phyloP scores from a whole-genome alignment of 805 yeast genomes.

The Metschnikowia shivogae region DNA sequence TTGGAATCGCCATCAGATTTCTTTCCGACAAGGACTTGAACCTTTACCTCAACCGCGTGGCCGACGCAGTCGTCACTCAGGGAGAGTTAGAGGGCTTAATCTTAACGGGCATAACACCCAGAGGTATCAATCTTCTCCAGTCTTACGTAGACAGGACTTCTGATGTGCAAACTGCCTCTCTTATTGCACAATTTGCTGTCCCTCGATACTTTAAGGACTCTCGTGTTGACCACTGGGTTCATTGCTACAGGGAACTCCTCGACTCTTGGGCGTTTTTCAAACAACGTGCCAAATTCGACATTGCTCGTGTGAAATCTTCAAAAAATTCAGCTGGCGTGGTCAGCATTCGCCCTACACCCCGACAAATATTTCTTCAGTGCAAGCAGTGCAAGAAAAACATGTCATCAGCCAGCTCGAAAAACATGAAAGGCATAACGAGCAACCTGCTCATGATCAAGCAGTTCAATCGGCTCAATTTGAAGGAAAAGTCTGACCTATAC shows the following conservation, averaged over 20 bases:
- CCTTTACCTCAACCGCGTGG: constrained; percentile 63
- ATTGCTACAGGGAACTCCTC: constrained; percentile 22
- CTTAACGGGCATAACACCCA: constrained; percentile 86
- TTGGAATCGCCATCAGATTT: constrained; percentile 88
- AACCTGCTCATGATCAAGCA: constrained; percentile 26
- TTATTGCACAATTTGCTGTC: constrained; percentile 73
- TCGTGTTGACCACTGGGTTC: constrained; percentile 76
- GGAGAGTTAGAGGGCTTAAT: constrained; percentile 93
- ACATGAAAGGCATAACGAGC: constrained; percentile 12
- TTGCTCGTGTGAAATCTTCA: constrained; percentile 64
- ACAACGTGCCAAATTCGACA: constrained; percentile 70
- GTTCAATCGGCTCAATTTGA: constrained; percentile 23
- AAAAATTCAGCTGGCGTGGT: constrained; percentile 45
- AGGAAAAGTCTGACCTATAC: constrained; percentile 19
- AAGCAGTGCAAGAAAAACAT: constrained; percentile 74
- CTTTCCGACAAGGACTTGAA: constrained; percentile 75
- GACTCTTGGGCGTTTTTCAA: constrained; percentile 19
- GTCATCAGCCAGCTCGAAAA: constrained; percentile 32
- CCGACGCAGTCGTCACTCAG: constrained; percentile 61
- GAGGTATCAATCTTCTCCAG: constrained; percentile 76
- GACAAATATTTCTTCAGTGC: constrained; percentile 81
- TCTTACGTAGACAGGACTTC: constrained; percentile 83
- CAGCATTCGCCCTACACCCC: constrained; percentile 51
- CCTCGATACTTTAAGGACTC: constrained; percentile 77
- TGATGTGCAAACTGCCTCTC: constrained; percentile 88